A percentile compares a stretch with the other conserved stretches of the same genome.
Evolutionary conservation across 2,329 filamentous ascomycete species (phyloP).

Genomic region (Cercospora zeae-maydis): DNA sequence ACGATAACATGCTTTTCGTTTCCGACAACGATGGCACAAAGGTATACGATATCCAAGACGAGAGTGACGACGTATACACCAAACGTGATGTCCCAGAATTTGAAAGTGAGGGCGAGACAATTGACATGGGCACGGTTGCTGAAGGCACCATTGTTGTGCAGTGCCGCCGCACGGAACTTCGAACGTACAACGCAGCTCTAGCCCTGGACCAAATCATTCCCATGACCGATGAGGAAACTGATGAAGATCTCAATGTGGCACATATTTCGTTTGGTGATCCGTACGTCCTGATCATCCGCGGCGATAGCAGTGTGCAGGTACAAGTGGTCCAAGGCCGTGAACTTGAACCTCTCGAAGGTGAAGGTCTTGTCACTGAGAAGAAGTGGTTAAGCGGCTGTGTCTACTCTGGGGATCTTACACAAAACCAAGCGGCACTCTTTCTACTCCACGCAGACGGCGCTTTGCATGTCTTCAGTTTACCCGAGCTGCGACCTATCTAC

Average conservation of each 20-base stretch:
- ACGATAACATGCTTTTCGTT: conserved; percentile 33
- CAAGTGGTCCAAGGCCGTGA: conserved; percentile 72
- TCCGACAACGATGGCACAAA: conserved; percentile 31
- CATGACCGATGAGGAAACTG: conserved; percentile 86
- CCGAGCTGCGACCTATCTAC: conserved; percentile 70
- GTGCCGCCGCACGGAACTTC: conserved; percentile 78
- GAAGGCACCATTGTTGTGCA: conserved; percentile 79
- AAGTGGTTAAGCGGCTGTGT: conserved; percentile 83
- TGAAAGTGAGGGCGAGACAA: conserved; percentile 80
- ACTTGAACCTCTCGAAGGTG: conserved; percentile 44
- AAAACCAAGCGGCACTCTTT: conserved; percentile 65
- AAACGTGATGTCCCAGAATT: conserved; percentile 80
- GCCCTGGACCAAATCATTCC: conserved; percentile 87
- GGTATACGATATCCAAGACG: conserved; percentile 26
- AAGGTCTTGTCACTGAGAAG: conserved; percentile 65
- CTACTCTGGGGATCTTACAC: conserved; percentile 61
- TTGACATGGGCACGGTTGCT: conserved; percentile 82
- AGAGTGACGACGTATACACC: conserved; percentile 23
- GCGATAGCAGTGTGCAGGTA: conserved; percentile 76
- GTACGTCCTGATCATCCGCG: conserved; percentile 76
- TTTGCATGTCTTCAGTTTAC: conserved; percentile 69
- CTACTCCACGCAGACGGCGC: conserved; percentile 71
- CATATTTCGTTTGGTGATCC: conserved; percentile 83
- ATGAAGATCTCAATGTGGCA: conserved; percentile 71
- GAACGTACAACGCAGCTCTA: conserved; percentile 90